These are phyloP conservation scores for Penicillium palitans DNA, from an alignment of 2,329 filamentous ascomycete genomes.

Conservation along the genomic window DNA sequence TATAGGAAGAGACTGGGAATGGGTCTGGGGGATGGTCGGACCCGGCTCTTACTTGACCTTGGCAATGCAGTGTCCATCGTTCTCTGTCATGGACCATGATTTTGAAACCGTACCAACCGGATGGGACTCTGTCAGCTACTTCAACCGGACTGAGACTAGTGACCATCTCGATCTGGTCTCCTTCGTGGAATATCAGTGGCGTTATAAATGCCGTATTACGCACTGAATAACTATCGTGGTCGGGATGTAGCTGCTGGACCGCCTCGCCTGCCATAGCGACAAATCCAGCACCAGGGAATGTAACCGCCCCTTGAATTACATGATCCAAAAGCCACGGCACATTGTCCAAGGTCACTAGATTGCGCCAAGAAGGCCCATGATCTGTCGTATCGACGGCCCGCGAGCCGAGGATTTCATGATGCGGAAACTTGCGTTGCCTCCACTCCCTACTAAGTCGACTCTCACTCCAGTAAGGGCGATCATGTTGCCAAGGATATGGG, in stretches of 20 bases:
- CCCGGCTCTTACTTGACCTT: constrained; percentile 7
- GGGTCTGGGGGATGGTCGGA: neutral
- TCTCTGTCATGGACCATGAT: constrained; percentile 2
- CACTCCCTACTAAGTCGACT: constrained; percentile 14
- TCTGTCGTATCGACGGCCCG: constrained; percentile 26
- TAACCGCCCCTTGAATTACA: constrained; percentile 19
- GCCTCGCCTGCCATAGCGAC: constrained; percentile 29
- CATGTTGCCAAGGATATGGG: constrained; percentile 27
- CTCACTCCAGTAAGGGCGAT: constrained; percentile 25
- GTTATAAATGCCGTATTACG: constrained; percentile 16
- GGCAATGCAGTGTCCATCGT: constrained; percentile 1
- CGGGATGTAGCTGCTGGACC: constrained; percentile 14
- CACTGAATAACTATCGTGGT: constrained; percentile 9
- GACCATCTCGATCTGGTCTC: neutral
- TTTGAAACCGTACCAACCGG: constrained; percentile 5
- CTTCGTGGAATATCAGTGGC: constrained; percentile 12
- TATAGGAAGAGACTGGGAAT: neutral
- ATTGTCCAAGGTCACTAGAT: constrained; percentile 27
- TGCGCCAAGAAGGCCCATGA: constrained; percentile 30
- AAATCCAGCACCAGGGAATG: constrained; percentile 31
- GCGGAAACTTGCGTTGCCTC: constrained; percentile 25
- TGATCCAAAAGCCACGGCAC: constrained; percentile 36
- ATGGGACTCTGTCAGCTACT: constrained; percentile 2
- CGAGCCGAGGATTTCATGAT: constrained; percentile 33
- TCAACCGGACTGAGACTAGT: constrained; percentile 3